These are phyloP conservation scores for Pistacia vera DNA, from an alignment of 345 rosid species.

Conservation along the genomic window DNA sequence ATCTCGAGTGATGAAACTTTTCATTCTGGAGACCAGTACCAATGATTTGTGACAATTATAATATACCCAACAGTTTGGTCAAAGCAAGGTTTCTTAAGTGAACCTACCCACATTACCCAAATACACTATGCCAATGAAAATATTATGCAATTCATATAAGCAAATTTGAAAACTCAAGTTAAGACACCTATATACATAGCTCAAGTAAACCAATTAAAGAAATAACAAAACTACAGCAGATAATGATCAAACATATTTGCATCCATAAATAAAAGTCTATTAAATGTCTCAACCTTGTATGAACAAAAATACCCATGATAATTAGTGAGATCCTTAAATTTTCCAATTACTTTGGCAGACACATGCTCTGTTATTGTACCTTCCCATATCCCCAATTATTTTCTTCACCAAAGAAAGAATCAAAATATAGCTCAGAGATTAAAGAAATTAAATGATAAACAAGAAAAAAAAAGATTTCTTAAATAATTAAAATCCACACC, in stretches of 20 bases:
- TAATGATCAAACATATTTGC: too few species aligned
- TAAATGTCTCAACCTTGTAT: too few species aligned
- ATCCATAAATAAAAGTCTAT: too few species aligned
- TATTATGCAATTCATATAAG: slow-evolving; percentile 16
- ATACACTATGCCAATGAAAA: too few species aligned
- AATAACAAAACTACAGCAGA: background rate
- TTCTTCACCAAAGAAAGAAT: background rate
- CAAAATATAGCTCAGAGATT: background rate
- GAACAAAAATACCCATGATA: background rate
- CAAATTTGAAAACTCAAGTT: background rate
- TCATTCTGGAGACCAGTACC: too few species aligned
- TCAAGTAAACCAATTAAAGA: background rate
- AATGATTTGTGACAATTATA: too few species aligned
- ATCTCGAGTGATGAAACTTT: too few species aligned
- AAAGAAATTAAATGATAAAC: background rate
- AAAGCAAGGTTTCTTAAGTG: too few species aligned
- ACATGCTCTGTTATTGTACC: background rate
- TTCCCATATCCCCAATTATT: background rate
- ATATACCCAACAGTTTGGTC: too few species aligned
- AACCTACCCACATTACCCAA: too few species aligned
- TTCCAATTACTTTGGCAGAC: background rate
- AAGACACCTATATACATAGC: background rate
- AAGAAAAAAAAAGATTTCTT: too few species aligned
- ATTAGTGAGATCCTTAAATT: background rate
- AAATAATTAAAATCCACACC: background rate